A percentile compares a stretch with the other conserved stretches of the same genome.
These are phyloP conservation scores for Agaricus subrufescens DNA, from an alignment of 768 basidiomycete species.

Conservation along the genomic window DNA sequence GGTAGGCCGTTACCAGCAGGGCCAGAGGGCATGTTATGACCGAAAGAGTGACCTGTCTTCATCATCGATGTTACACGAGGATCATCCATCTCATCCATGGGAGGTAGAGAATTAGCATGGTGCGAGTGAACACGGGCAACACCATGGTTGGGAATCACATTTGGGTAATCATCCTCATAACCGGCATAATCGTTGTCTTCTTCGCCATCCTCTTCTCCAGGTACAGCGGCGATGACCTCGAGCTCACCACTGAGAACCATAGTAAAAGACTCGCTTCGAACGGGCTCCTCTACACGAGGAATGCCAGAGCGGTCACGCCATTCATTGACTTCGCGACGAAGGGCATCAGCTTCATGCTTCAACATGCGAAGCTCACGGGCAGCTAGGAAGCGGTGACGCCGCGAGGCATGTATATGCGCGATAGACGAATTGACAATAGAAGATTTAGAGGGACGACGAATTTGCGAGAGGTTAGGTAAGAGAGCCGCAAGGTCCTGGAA, in stretches of 20 bases:
- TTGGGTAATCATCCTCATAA: slow-evolving; percentile 6
- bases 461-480: slow-evolving; percentile 85
- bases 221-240: slow-evolving; percentile 51
- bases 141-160: neutral
- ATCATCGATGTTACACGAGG: slow-evolving; percentile 25
- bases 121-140: slow-evolving; percentile 6
- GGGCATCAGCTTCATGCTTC: slow-evolving; percentile 78
- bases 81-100: slow-evolving; percentile 27
- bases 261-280: slow-evolving; percentile 65
- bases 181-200: slow-evolving; percentile 23
- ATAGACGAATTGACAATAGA: slow-evolving; percentile 97
- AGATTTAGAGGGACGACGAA: slow-evolving; percentile 92
- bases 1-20: slow-evolving; percentile 11
- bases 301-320: slow-evolving; percentile 81
- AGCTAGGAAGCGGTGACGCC: slow-evolving; percentile 77
- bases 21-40: slow-evolving; percentile 23
- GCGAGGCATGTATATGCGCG: slow-evolving; percentile 78
- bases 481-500: slow-evolving; percentile 83
- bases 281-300: slow-evolving; percentile 67
- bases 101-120: slow-evolving; percentile 9
- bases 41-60: slow-evolving; percentile 30
- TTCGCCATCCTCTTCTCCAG: slow-evolving; percentile 44
- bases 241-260: slow-evolving; percentile 70
- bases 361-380: slow-evolving; percentile 76
- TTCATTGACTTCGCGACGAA: slow-evolving; percentile 89